Evolutionary conservation across 441 rosid species (phyloP).

Genomic region (Adansonia gregorii): DNA sequence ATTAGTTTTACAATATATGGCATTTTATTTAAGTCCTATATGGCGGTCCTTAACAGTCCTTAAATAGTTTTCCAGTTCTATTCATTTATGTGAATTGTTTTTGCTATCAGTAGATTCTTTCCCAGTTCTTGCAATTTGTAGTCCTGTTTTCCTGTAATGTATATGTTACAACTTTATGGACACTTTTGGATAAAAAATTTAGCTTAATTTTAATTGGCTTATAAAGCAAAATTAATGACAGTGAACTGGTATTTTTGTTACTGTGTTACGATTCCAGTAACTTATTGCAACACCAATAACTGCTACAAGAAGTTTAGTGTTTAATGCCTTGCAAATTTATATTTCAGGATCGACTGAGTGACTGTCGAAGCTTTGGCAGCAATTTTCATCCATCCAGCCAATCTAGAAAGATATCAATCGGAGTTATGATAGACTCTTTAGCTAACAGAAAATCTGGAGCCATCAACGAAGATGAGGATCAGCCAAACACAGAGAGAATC

Average conservation of each 20-base stretch:
- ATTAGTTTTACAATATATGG: not conserved
- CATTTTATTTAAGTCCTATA: not conserved
- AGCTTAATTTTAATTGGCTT: not conserved
- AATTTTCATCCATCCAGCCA: slow-evolving; percentile 64
- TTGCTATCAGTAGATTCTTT: not conserved
- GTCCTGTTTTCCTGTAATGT: slow-evolving; percentile 10
- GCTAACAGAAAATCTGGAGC: slow-evolving; percentile 44
- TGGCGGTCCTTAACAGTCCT: not conserved
- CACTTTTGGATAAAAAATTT: not conserved
- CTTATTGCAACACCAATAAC: not conserved
- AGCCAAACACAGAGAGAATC: slow-evolving; percentile 36
- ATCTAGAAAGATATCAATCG: slow-evolving; percentile 79
- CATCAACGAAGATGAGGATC: slow-evolving; percentile 38
- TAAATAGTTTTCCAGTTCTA: not conserved
- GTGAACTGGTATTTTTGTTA: not conserved
- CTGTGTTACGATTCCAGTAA: not conserved
- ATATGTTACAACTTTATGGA: slow-evolving; percentile 3
- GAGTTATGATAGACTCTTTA: slow-evolving; percentile 59
- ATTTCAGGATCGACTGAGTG: slow-evolving; percentile 64
- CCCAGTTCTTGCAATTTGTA: slow-evolving; percentile 6
- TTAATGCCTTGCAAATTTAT: not conserved
- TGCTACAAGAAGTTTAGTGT: not conserved
- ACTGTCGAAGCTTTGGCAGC: slow-evolving; percentile 59
- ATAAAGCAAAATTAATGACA: not conserved
- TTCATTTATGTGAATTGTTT: not conserved